A percentile compares a stretch with the other conserved stretches of the same genome.
Conservation (phyloP, 345 rosid species). For the Gossypium bickii region DNA sequence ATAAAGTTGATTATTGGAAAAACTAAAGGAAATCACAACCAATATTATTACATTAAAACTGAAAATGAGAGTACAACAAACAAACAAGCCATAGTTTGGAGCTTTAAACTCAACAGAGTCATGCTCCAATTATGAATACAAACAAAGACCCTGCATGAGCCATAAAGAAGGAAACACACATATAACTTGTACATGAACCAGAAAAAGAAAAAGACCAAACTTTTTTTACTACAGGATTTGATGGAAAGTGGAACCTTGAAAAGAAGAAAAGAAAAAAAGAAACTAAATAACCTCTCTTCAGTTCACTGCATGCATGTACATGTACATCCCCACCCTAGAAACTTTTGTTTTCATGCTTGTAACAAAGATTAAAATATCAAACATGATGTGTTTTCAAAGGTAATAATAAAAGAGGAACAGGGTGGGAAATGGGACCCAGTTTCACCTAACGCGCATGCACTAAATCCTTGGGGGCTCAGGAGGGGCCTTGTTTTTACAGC, state of each 20-base stretch:
- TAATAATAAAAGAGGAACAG: background rate
- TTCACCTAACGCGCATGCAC: background rate
- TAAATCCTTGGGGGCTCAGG: background rate
- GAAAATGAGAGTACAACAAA: constrained; percentile 3
- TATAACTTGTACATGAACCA: background rate
- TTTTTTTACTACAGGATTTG: constrained; percentile 6
- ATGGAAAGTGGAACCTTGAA: constrained; percentile 9
- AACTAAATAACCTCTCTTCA: no score
- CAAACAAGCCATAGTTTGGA: background rate
- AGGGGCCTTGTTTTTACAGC: background rate
- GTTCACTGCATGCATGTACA: background rate
- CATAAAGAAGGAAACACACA: background rate
- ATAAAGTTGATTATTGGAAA: background rate
- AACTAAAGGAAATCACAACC: background rate
- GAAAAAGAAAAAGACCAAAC: background rate
- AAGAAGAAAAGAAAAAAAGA: background rate
- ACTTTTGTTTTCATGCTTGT: constrained; percentile 16
- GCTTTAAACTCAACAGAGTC: background rate
- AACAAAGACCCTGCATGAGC: background rate
- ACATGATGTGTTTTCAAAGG: background rate
- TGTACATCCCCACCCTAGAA: background rate
- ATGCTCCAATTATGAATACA: constrained; percentile 12
- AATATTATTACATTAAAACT: no score
- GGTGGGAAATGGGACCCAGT: background rate
- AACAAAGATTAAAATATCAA: background rate